phyloP scores from a whole-genome alignment of 371 early-diverging fungal genomes.

The Mortierella sp. region DNA sequence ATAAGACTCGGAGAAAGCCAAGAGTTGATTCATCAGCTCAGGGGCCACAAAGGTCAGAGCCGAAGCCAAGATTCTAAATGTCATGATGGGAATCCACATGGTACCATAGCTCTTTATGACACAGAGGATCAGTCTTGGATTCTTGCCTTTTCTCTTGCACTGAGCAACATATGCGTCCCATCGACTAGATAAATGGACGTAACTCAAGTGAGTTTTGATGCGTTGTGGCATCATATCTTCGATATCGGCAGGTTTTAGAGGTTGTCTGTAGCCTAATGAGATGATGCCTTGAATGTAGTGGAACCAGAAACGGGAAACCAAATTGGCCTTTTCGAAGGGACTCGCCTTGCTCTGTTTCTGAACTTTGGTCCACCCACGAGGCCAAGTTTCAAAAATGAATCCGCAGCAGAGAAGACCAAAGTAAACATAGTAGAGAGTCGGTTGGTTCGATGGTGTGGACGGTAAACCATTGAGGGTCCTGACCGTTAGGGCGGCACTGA shows the following conservation, averaged over 20 bases:
- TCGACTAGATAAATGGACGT: conserved; percentile 7
- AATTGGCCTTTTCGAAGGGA: conserved; percentile 44
- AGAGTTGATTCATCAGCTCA: conserved; percentile 19
- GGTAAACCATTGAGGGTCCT: conserved; percentile 28
- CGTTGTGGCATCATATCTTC: conserved; percentile 30
- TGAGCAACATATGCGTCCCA: conserved; percentile 29
- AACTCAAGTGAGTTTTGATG: conserved; percentile 21
- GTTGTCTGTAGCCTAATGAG: conserved; percentile 25
- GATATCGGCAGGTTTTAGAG: conserved; percentile 21
- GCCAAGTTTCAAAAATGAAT: conserved; percentile 39
- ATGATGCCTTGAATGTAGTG: conserved; percentile 32
- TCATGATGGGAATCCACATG: conserved; percentile 27
- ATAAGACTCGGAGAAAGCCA: conserved; percentile 23
- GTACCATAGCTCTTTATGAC: conserved; percentile 15
- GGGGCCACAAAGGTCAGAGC: conserved; percentile 29
- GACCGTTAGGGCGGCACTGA: conserved; percentile 22
- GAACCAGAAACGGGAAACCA: conserved; percentile 39
- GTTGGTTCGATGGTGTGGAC: neutral
- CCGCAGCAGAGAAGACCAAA: conserved; percentile 24
- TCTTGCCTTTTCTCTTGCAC: conserved; percentile 17
- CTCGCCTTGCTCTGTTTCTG: conserved; percentile 16
- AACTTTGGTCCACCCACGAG: conserved; percentile 25
- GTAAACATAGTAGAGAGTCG: conserved; percentile 17
- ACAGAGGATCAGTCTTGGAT: conserved; percentile 16
- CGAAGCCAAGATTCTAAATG: conserved; percentile 15